Evolutionary conservation across 164 flowering plant genomes (phyloP).

Genomic region (Vitis amurensis): DNA sequence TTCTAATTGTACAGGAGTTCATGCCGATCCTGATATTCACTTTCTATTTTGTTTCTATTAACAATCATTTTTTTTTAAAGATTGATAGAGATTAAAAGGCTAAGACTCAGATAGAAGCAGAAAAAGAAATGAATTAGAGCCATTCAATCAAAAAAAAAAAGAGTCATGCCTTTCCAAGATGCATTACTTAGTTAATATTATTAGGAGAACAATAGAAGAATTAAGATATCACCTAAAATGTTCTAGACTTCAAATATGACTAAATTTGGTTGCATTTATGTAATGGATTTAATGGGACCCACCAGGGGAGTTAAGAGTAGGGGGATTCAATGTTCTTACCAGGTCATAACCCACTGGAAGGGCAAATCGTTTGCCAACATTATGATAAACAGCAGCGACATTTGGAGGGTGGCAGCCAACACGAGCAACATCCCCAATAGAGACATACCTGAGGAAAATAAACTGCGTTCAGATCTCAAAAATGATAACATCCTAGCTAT

Average conservation of each 20-base stretch:
- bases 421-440: constrained; percentile 88
- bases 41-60: too few species aligned
- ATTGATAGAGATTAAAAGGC: too few species aligned
- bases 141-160: too few species aligned
- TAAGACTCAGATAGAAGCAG: too few species aligned
- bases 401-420: constrained; percentile 83
- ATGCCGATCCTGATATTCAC: too few species aligned
- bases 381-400: constrained; percentile 79
- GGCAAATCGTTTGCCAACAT: constrained; percentile 45
- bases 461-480: background rate
- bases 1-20: too few species aligned
- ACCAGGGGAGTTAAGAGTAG: background rate
- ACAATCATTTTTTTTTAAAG: too few species aligned
- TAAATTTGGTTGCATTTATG: too few species aligned
- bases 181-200: too few species aligned
- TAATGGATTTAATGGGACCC: background rate
- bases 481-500: too few species aligned
- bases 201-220: background rate
- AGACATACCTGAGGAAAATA: constrained; percentile 61
- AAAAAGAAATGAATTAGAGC: too few species aligned
- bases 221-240: background rate
- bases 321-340: constrained; percentile 42
- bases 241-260: background rate
- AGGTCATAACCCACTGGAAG: constrained; percentile 87
- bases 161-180: too few species aligned